These are phyloP conservation scores for Aspergillus bombycis DNA, from an alignment of 2,329 filamentous ascomycete species.

Conservation along the genomic window DNA sequence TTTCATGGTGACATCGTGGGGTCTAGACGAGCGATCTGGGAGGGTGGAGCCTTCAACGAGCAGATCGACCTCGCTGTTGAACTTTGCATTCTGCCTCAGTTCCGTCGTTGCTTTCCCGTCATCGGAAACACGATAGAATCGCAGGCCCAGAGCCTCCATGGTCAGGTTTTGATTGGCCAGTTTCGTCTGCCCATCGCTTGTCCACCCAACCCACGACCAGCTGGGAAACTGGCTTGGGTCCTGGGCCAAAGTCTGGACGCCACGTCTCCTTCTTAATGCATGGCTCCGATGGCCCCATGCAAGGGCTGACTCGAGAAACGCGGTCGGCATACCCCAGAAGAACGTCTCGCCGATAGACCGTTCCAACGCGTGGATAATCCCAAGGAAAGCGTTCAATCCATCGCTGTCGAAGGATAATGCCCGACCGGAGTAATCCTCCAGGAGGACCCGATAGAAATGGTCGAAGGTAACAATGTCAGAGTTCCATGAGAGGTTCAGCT, in stretches of 20 bases:
- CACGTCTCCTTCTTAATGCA: neutral
- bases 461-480: neutral
- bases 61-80: neutral
- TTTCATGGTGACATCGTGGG: neutral
- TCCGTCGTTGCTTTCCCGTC: neutral
- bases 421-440: neutral
- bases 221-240: neutral
- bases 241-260: neutral
- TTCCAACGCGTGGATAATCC: neutral
- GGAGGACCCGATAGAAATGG: neutral
- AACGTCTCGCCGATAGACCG: neutral
- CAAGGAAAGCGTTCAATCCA: neutral
- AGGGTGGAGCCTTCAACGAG: neutral
- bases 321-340: slow-evolving; percentile 4
- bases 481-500: neutral
- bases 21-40: neutral
- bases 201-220: slow-evolving; percentile 4
- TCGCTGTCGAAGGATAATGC: neutral
- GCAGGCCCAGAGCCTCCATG: neutral
- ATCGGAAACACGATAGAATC: neutral
- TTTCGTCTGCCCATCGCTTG: neutral
- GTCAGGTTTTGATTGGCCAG: neutral
- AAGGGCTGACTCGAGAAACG: neutral
- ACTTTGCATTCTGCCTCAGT: neutral
- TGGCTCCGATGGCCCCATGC: neutral